A percentile compares a stretch with the other conserved stretches of the same genome.
Conservation (phyloP, 257 asterid species). For the Echites panduratus region DNA sequence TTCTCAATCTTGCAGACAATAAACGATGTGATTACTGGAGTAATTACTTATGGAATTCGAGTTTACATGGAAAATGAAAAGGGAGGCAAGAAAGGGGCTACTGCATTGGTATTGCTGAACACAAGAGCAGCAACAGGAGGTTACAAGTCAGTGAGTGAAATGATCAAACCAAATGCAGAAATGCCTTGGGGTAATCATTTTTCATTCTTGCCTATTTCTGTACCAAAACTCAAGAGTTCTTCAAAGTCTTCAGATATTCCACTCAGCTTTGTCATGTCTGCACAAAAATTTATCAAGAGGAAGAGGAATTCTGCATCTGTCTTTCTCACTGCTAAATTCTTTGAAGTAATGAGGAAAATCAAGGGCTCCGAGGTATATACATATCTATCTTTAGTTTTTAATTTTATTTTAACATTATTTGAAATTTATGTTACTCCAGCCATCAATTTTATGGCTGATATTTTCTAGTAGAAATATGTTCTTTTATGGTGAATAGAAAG, state of each 20-base stretch:
- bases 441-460: too few relatives aligned
- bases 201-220: conserved; percentile 42
- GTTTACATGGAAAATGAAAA: conserved; percentile 45
- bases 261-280: conserved; percentile 34
- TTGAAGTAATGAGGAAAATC: conserved; percentile 30
- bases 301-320: conserved; percentile 49
- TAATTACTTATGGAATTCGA: conserved; percentile 44
- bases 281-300: conserved; percentile 39
- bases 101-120: conserved; percentile 52
- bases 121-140: conserved; percentile 47
- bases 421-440: too few relatives aligned
- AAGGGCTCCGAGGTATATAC: conserved; percentile 58
- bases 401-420: too few relatives aligned
- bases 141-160: conserved; percentile 55
- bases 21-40: conserved; percentile 63
- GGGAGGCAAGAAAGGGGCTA: conserved; percentile 27
- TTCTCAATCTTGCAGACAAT: conserved; percentile 34
- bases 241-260: conserved; percentile 29
- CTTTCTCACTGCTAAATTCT: conserved; percentile 39
- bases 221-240: conserved; percentile 37
- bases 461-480: too few relatives aligned
- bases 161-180: conserved; percentile 49
- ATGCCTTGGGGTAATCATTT: conserved; percentile 69
- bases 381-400: too few relatives aligned
- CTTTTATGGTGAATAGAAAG: too few relatives aligned